Conservation (phyloP, 1,284 basidiomycete genomes). For the Apiotrichum sp. region DNA sequence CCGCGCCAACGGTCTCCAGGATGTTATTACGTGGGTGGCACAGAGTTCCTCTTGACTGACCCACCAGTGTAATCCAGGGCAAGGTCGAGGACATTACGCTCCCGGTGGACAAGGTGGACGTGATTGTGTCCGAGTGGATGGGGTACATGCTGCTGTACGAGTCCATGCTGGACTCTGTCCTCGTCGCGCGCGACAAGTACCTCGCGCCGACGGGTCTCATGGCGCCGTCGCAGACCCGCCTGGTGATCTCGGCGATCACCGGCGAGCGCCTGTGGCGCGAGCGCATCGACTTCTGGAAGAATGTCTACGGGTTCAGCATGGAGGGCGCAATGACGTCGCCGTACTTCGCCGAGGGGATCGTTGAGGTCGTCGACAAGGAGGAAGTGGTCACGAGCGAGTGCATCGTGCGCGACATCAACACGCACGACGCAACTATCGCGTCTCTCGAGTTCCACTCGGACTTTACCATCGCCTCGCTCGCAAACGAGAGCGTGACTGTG, state of each 20-base stretch:
- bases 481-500: constrained; percentile 58
- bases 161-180: constrained; percentile 93
- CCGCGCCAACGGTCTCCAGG: constrained; percentile 67
- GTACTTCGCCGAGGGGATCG: constrained; percentile 67
- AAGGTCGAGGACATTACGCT: constrained; percentile 79
- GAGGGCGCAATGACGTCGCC: constrained; percentile 60
- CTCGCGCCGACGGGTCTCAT: constrained; percentile 71
- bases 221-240: constrained; percentile 82
- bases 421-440: constrained; percentile 58
- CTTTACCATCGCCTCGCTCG: constrained; percentile 63
- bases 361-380: constrained; percentile 68
- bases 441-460: constrained; percentile 72
- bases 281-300: constrained; percentile 79
- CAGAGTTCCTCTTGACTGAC: neutral
- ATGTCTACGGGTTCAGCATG: constrained; percentile 87
- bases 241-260: constrained; percentile 75
- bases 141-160: constrained; percentile 86
- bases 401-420: constrained; percentile 62
- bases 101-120: constrained; percentile 71
- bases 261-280: constrained; percentile 70
- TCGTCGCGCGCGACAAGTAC: constrained; percentile 43
- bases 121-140: constrained; percentile 99
- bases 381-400: constrained; percentile 64
- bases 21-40: constrained; percentile 62
- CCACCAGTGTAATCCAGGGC: constrained; percentile 65